Evolutionary conservation across 805 yeast species (phyloP).

Genomic region (Cyberlindnera mycetangii): DNA sequence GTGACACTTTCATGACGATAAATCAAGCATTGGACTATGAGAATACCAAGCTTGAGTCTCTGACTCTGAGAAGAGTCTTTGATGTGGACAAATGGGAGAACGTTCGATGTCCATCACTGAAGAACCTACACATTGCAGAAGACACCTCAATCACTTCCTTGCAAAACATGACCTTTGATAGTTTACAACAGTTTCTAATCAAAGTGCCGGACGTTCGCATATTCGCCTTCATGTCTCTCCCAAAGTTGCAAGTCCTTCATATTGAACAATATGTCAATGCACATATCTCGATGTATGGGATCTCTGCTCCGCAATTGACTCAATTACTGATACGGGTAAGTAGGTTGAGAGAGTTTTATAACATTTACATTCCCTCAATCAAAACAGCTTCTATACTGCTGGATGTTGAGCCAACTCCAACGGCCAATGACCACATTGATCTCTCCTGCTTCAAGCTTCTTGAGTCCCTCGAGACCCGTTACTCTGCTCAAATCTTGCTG

Average conservation of each 20-base stretch:
- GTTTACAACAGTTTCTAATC: slow-evolving; percentile 5
- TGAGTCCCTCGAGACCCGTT: slow-evolving; percentile 13
- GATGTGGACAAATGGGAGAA: slow-evolving; percentile 15
- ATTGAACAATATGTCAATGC: slow-evolving; percentile 20
- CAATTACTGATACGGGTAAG: slow-evolving; percentile 15
- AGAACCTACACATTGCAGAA: slow-evolving; percentile 7
- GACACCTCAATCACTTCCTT: slow-evolving; percentile 7
- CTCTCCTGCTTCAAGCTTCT: slow-evolving; percentile 11
- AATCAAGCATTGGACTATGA: slow-evolving; percentile 14
- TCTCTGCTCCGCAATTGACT: slow-evolving; percentile 13
- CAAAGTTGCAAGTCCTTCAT: slow-evolving; percentile 10
- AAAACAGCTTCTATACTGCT: slow-evolving; percentile 17
- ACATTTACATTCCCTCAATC: slow-evolving; percentile 10
- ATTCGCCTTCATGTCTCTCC: slow-evolving; percentile 10
- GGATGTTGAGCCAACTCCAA: slow-evolving; percentile 17
- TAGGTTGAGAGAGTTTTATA: slow-evolving; percentile 6
- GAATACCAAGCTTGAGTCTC: not conserved
- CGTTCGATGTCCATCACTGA: slow-evolving; percentile 9
- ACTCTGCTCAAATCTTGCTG: slow-evolving; percentile 15
- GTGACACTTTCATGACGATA: slow-evolving; percentile 6
- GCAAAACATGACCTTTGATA: slow-evolving; percentile 3
- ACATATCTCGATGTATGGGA: slow-evolving; percentile 5
- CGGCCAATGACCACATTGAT: slow-evolving; percentile 8
- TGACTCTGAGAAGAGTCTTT: slow-evolving; percentile 7
- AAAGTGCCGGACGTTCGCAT: slow-evolving; percentile 14